These are phyloP conservation scores for Dictyostelium firmibasis DNA, from an alignment of 78 protist genomes.

Conservation along the genomic window DNA sequence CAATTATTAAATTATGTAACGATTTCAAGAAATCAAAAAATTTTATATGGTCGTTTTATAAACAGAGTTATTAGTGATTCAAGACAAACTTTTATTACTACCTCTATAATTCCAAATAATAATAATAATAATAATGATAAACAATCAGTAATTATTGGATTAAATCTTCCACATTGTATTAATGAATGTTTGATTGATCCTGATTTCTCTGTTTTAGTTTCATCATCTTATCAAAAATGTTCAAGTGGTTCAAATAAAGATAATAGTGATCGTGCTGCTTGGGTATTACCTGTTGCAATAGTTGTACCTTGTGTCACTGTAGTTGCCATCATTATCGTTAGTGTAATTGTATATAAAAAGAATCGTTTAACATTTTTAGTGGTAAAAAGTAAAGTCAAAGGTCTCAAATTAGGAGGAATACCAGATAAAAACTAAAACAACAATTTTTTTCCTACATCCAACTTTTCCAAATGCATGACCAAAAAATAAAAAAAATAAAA, in stretches of 20 bases:
- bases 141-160: background rate
- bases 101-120: background rate
- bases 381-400: too few species aligned
- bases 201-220: conserved; percentile 32
- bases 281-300: conserved; percentile 1
- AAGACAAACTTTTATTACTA: background rate
- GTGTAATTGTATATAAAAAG: background rate
- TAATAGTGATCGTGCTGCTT: background rate
- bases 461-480: too few species aligned
- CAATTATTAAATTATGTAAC: conserved; percentile 18
- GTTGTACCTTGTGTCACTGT: background rate
- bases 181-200: background rate
- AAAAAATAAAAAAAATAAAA: too few species aligned
- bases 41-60: conserved; percentile 30
- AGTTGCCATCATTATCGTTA: background rate
- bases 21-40: background rate
- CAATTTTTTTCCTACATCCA: too few species aligned
- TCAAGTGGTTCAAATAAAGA: background rate
- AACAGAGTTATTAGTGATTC: background rate
- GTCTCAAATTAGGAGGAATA: too few species aligned
- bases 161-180: conserved; percentile 1
- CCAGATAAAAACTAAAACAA: too few species aligned
- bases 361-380: background rate
- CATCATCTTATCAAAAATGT: background rate
- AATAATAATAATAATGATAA: background rate